Base-by-base conservation (phyloP, 2,329 filamentous ascomycete genomes). In the Fusarium duplospermum region DNA sequence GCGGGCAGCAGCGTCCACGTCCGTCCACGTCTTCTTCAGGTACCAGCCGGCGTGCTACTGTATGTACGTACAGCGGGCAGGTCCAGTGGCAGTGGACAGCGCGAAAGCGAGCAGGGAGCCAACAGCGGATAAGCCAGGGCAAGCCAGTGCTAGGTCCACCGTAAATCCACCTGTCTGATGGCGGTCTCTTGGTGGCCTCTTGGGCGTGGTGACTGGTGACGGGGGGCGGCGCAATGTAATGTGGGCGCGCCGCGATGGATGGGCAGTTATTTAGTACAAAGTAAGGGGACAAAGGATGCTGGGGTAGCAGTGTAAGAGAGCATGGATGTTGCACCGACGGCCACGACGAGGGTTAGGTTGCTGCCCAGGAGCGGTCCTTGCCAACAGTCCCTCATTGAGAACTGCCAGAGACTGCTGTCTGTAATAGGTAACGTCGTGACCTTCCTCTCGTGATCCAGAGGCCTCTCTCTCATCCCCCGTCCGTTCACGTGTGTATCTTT, bases 111-210 rank as follows among this genome's bases (percentile, higher is more conserved):
- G 45, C 45, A 50, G 71, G 74, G 73, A 67, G 65, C 65, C 71
- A 71, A 67, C 75, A 73, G 62, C 64, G 66, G 67, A 69, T 54
- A 59, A 42, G 58, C 54, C 69, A 72, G 67, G 57, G 50, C 65
- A 72, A 57, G 70, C 63, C 75, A 77, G 75, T 77, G 69, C 67
- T 60, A 68, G 74, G 57, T 77, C 74, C 74, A 76, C 74, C 66
- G 61, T 50, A 76, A 71, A 73, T 69, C 72, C 69, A 75, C 75
- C 73, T 69, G 64, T 77, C 59, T 70, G 64, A 76, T 66, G 63
- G 73, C 75, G 67, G 75, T 72, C 73, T 72, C 65, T 77, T 45
- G 69, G 58, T 50, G 45, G 73, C 68, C 68, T 71, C 75, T 76
- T 63, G 60, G 73, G 64, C 62, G 64, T 74, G 71, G 57, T 69